Conservation (phyloP, 768 basidiomycete species). For the Termitomyces heimii region DNA sequence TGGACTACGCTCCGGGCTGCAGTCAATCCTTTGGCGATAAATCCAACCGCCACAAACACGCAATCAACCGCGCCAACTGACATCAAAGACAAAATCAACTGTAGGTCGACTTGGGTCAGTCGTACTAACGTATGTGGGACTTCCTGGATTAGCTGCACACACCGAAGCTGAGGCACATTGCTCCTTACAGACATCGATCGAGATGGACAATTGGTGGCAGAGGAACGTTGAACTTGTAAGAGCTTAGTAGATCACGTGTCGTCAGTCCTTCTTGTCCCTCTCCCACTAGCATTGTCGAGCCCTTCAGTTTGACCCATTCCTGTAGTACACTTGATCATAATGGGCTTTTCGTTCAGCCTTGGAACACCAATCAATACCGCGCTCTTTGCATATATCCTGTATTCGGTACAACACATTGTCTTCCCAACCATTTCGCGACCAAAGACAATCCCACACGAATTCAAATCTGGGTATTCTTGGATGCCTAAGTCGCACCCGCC, state of each 20-base stretch:
- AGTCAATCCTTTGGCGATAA: too few species aligned
- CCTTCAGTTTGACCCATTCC: background rate
- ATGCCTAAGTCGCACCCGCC: slow-evolving; percentile 80
- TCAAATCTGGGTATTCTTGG: slow-evolving; percentile 88
- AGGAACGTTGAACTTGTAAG: too few species aligned
- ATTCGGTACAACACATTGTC: slow-evolving; percentile 67
- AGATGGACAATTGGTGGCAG: too few species aligned
- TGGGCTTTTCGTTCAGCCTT: slow-evolving; percentile 40
- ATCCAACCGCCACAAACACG: too few species aligned
- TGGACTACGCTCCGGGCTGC: too few species aligned
- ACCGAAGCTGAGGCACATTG: too few species aligned
- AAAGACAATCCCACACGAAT: slow-evolving; percentile 53
- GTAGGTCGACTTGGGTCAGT: too few species aligned
- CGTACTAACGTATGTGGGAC: too few species aligned
- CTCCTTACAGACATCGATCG: too few species aligned
- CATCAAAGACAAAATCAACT: too few species aligned
- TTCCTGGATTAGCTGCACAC: too few species aligned
- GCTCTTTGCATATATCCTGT: slow-evolving; percentile 72
- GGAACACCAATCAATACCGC: slow-evolving; percentile 79
- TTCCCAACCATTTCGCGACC: slow-evolving; percentile 58
- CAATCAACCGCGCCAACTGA: too few species aligned
- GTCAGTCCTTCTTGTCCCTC: background rate
- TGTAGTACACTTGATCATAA: slow-evolving; percentile 9
- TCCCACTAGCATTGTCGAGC: background rate
- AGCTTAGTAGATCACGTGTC: background rate